Evolutionary conservation across 164 flowering plant species (phyloP), one percentile per base, ranked within the genome.

Genomic region (Aristolochia californica): DNA sequence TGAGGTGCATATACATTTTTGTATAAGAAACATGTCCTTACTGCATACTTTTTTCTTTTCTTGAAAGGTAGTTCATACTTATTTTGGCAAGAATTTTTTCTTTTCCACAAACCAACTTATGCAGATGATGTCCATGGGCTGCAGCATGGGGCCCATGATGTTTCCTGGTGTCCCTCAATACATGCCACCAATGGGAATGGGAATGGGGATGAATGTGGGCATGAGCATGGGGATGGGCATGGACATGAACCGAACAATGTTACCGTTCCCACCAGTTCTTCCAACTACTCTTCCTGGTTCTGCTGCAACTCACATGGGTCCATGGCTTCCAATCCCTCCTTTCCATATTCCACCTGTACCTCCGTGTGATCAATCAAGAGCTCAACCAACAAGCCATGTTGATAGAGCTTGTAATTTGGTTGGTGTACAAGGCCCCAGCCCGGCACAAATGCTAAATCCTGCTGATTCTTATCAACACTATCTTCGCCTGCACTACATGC

Each of bases 111-210:
- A 47, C 21, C 38, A 44, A 30, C 59, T 66, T 62, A 20, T 58
- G 67, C 83, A 91, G 98, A 81, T 87, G 96, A 81, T 91, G 94
- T 91, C 96, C 63, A 85, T 91, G 98, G 91, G 96, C 57, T 85
- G 88, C 58, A 74, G 91, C 57, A 78, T 91, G 87, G 78, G 80
- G 5, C 89, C 94, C 8, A 78, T 85, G 88, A 81, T 87, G 83
- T 83, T 75, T 67, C 94, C 97, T 23, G 83, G 96, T 1, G 68
- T 81, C 56, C 97, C 80, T 66, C 95, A 80, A 12, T 86, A 72
- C 81, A 80, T 88, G 82, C 69, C 81, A 5, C 72, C 83, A 8
- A 80, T 86, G 86, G 84, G 84, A 16, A 73, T 78, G 74, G 78
- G 80, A 1, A 66, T 75, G 75, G 76, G 78, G 1, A 66, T 76